Evolutionary conservation across 139 green algal species (phyloP), one percentile per base, ranked within the genome.

Genomic region (Pleodorina starrii): DNA sequence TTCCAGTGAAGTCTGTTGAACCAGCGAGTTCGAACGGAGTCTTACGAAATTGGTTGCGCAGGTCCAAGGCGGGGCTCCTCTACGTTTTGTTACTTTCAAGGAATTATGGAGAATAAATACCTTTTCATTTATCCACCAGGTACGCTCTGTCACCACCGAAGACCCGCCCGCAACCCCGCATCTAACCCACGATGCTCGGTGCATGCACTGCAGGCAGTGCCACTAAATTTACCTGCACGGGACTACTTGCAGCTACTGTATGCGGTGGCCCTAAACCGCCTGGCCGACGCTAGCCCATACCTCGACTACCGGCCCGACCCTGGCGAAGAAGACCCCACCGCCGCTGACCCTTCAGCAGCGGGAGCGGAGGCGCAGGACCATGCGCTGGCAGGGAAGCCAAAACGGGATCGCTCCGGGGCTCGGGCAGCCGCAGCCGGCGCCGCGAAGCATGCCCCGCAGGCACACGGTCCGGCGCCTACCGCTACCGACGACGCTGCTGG

Each of bases 161-260:
- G 54, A 12, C 29, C 54, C 21, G 54, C 54, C n/a, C n/a, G n/a
- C n/a, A n/a, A n/a, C n/a, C n/a, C n/a, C n/a, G n/a, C n/a, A n/a
- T n/a, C 21, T 9, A 25, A 12, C 2, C 29, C 21, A 66, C 2
- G 54, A 32, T 25, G 54, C 54, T 66, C 21, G 29, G 25, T 66
- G 25, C 5, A 21, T 66, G 25, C 54, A 66, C 12, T 36, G 40
- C 74, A 90, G 85, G 85, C 85, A 42, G 73, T 77, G 5, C 85
- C 85, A 11, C 54, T 74, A 25, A 83, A 85, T 14, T 9, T 90
- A 19, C 42, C 85, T 42, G 73, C 73, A 32, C 32, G 72, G 44
- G 85, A 90, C 42, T 84, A 78, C 43, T 42, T 75, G 71, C 85
- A 90, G 73, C 85, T 90, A 14, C 63, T 90, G 32, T 90, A 90